Conservation (phyloP, 345 rosid genomes). For the Euphorbia lathyris region DNA sequence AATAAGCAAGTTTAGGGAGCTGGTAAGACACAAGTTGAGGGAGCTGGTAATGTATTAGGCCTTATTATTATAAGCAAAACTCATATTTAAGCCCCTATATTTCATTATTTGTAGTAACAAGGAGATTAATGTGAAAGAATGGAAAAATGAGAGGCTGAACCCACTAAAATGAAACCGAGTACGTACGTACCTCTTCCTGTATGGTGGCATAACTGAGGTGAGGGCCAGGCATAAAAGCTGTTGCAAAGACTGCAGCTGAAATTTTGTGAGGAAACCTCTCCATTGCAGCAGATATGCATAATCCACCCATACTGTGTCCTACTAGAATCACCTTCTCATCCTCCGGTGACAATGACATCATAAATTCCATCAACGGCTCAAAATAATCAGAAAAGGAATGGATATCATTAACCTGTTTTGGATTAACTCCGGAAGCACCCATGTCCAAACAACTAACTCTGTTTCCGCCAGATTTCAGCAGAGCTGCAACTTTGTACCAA, state of each 20-base stretch:
- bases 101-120: no score
- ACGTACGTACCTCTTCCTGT: slow-evolving; percentile 39
- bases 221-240: slow-evolving; percentile 37
- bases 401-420: slow-evolving; percentile 22
- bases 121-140: no score
- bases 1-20: no score
- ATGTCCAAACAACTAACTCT: slow-evolving; percentile 32
- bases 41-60: no score
- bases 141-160: no score
- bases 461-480: slow-evolving; percentile 25
- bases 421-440: slow-evolving; percentile 32
- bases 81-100: no score
- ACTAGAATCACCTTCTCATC: slow-evolving; percentile 39
- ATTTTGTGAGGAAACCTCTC: slow-evolving; percentile 43
- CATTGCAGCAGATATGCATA: slow-evolving; percentile 34
- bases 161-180: no score
- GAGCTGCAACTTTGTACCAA: slow-evolving; percentile 35
- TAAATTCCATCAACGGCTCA: slow-evolving; percentile 35
- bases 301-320: slow-evolving; percentile 42
- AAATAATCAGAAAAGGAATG: slow-evolving; percentile 26
- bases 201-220: slow-evolving; percentile 22
- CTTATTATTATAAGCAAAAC: no score
- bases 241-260: slow-evolving; percentile 26
- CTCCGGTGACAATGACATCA: slow-evolving; percentile 24
- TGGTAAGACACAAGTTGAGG: no score